phyloP scores from a whole-genome alignment of 768 basidiomycete species.

The Pleurotus citrinopileatus region DNA sequence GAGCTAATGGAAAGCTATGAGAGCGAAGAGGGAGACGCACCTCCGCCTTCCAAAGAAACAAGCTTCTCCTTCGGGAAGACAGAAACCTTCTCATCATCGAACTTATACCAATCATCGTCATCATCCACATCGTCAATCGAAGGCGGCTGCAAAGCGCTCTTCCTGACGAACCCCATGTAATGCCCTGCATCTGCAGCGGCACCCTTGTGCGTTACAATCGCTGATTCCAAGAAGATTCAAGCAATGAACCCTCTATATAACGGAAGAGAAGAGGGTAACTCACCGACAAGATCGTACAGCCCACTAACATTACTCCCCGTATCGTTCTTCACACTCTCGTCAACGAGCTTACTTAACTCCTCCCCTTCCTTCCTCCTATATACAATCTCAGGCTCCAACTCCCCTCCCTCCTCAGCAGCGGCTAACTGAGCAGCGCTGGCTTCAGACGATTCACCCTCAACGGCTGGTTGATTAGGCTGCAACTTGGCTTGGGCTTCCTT shows the following conservation, averaged over 20 bases:
- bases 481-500: neutral
- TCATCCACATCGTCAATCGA: conserved; percentile 48
- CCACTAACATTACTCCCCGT: conserved; percentile 75
- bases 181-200: conserved; percentile 93
- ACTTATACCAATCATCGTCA: conserved; percentile 92
- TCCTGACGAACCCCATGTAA: conserved; percentile 91
- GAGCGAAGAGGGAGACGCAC: conserved; percentile 21
- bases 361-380: conserved; percentile 62
- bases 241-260: neutral
- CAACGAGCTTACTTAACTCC: conserved; percentile 63
- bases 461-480: neutral
- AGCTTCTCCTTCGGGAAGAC: conserved; percentile 85
- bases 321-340: conserved; percentile 61
- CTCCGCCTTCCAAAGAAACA: conserved; percentile 83
- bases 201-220: conserved; percentile 96
- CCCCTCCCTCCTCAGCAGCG: conserved; percentile 35
- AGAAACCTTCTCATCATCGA: conserved; percentile 94
- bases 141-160: conserved; percentile 55
- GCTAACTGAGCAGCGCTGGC: conserved; percentile 18
- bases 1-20: neutral
- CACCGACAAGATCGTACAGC: conserved; percentile 89
- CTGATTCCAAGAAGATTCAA: conserved; percentile 37
- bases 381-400: conserved; percentile 63
- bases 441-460: conserved; percentile 13
- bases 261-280: conserved; percentile 24